Percentiles rank a stretch among this genome's conserved stretches.
These are phyloP conservation scores for Uncinocarpus reesii DNA, from an alignment of 2,329 filamentous ascomycete genomes.

Conservation along the genomic window DNA sequence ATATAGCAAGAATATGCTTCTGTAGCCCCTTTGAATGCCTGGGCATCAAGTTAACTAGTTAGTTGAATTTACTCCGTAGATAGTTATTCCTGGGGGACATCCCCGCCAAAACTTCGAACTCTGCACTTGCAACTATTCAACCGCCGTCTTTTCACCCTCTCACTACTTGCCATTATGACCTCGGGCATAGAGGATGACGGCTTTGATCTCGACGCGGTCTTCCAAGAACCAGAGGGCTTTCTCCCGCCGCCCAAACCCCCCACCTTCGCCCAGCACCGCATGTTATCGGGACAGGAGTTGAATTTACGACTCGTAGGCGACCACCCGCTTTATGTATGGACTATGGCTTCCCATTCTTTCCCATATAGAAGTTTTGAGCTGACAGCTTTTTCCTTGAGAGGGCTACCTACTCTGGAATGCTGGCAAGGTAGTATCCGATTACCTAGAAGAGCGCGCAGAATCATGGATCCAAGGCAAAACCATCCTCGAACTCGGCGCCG, in stretches of 20 bases:
- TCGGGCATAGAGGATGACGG: constrained; percentile 1
- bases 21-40: too few species aligned
- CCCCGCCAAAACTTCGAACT: too few species aligned
- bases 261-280: constrained; percentile 60
- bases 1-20: too few species aligned
- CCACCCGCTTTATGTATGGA: constrained; percentile 68
- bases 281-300: constrained; percentile 55
- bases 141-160: neutral
- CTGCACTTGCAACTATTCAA: too few species aligned
- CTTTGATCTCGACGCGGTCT: constrained; percentile 46
- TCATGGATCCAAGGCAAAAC: constrained; percentile 53
- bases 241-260: constrained; percentile 68
- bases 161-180: neutral
- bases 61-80: too few species aligned
- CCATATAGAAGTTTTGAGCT: constrained; percentile 15
- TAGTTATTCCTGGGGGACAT: too few species aligned
- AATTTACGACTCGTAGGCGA: constrained; percentile 71
- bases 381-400: constrained; percentile 29
- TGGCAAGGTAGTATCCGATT: constrained; percentile 63
- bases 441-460: constrained; percentile 60
- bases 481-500: constrained; percentile 83
- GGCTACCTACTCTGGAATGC: constrained; percentile 90
- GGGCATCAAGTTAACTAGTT: too few species aligned
- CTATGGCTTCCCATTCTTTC: neutral
- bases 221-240: constrained; percentile 71